A percentile compares a stretch with the other conserved stretches of the same genome.
Evolutionary conservation across 805 yeast genomes (phyloP).

Genomic region (Ogataea trehalophila): DNA sequence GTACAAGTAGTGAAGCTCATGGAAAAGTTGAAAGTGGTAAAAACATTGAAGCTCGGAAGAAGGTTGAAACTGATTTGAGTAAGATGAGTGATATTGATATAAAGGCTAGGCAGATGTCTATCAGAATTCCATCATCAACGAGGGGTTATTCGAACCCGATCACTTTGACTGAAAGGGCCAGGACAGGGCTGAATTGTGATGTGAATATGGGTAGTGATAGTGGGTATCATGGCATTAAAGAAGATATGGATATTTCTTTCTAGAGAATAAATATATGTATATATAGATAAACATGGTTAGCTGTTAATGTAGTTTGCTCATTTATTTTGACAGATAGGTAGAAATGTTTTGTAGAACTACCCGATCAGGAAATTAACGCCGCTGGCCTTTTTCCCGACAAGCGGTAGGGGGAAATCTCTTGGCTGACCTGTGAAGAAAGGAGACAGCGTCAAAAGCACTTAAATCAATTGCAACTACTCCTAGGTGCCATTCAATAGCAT

Average conservation of each 20-base stretch:
- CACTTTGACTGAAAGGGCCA: slow-evolving; percentile 21
- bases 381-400: too few species aligned
- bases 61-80: neutral
- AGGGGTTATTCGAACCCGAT: slow-evolving; percentile 27
- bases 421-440: too few species aligned
- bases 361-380: too few species aligned
- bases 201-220: slow-evolving; percentile 17
- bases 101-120: slow-evolving; percentile 14
- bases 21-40: too few species aligned
- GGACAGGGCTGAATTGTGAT: slow-evolving; percentile 19
- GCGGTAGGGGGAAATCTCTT: too few species aligned
- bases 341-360: too few species aligned
- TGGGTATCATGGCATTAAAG: neutral
- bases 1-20: neutral
- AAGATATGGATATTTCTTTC: slow-evolving; percentile 1
- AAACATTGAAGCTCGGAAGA: neutral
- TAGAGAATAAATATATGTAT: slow-evolving; percentile 2
- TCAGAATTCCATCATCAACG: slow-evolving; percentile 21
- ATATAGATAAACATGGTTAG: too few species aligned
- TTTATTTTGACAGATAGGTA: too few species aligned
- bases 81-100: slow-evolving; percentile 2
- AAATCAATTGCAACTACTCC: too few species aligned
- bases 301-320: too few species aligned
- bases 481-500: too few species aligned
- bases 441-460: too few species aligned